These are phyloP conservation scores for Jatropha multifida DNA, from an alignment of 441 rosid species.

Conservation along the genomic window DNA sequence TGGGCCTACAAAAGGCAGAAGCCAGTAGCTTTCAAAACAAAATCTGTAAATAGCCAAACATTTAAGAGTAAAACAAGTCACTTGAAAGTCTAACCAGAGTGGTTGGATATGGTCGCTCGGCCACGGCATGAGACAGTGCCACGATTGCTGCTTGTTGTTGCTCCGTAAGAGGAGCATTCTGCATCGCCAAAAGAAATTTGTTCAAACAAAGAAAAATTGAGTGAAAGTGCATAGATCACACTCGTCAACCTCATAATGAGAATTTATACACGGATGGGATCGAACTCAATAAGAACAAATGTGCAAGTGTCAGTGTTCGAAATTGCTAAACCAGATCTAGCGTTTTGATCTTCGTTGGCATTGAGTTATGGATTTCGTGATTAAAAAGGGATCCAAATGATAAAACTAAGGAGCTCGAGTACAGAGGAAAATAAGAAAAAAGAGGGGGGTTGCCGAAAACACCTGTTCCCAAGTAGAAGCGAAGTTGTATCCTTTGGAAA, in stretches of 20 bases:
- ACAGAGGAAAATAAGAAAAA: not conserved
- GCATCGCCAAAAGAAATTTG: conserved; percentile 13
- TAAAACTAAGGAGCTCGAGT: not conserved
- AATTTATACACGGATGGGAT: not conserved
- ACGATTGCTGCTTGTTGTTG: conserved; percentile 78
- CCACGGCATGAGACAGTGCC: conserved; percentile 63
- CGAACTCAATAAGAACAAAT: not conserved
- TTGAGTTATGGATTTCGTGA: not conserved
- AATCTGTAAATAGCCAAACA: not conserved
- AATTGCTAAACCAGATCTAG: conserved; percentile 9
- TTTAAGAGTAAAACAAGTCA: not conserved
- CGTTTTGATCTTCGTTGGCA: not conserved
- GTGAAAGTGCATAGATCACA: not conserved
- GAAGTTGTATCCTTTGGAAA: conserved; percentile 92
- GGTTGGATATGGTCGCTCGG: conserved; percentile 81
- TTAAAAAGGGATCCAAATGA: not conserved
- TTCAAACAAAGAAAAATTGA: too few species aligned
- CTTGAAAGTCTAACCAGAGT: conserved; percentile 49
- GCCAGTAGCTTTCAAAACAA: not conserved
- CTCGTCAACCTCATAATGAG: not conserved
- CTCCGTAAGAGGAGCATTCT: conserved; percentile 90
- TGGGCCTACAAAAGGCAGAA: conserved; percentile 42
- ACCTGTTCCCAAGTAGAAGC: conserved; percentile 99
- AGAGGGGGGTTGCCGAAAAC: not conserved
- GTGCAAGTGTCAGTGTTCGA: not conserved